Percentiles rank a stretch among this genome's conserved stretches.
Evolutionary conservation across 1,284 basidiomycete species (phyloP).

Genomic region (Leccinum angustisporum): DNA sequence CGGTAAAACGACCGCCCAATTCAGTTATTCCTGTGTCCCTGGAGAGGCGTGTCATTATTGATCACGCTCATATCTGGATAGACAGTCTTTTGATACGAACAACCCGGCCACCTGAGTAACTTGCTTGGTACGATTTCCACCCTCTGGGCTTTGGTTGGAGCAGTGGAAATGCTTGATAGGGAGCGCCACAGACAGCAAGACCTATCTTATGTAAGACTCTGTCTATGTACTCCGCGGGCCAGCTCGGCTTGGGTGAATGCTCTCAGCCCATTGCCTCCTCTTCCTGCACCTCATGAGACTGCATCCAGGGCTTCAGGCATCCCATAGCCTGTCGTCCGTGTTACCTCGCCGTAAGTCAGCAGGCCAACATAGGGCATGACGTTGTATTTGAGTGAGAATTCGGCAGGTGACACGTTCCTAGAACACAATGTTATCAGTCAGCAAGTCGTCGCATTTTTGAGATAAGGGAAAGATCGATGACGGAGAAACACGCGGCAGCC

Average conservation of each 20-base stretch:
- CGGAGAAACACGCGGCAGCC: conserved; percentile 22
- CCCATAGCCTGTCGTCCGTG: conserved; percentile 55
- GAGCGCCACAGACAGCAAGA: conserved; percentile 18
- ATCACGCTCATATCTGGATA: conserved; percentile 15
- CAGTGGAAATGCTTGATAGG: conserved; percentile 6
- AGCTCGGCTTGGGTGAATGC: conserved; percentile 16
- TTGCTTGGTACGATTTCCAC: conserved; percentile 3
- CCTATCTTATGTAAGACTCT: conserved; percentile 20
- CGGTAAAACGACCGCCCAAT: conserved; percentile 7
- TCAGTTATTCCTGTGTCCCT: conserved; percentile 13
- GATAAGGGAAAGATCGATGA: conserved; percentile 24
- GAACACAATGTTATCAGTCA: conserved; percentile 21
- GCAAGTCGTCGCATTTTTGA: neutral
- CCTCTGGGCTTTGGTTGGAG: conserved; percentile 2
- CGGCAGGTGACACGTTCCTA: conserved; percentile 64
- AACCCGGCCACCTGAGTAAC: neutral
- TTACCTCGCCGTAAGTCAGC: conserved; percentile 75
- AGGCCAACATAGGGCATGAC: conserved; percentile 87
- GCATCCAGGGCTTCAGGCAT: conserved; percentile 47
- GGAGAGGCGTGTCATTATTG: conserved; percentile 1
- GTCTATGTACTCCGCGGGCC: conserved; percentile 20
- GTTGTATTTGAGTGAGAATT: conserved; percentile 84
- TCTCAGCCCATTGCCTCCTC: conserved; percentile 4
- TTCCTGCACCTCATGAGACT: conserved; percentile 23
- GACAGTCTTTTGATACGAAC: conserved; percentile 25